These are phyloP conservation scores for Nakaseomyces glabratus DNA, from an alignment of 1,139 yeast genomes.

Conservation along the genomic window DNA sequence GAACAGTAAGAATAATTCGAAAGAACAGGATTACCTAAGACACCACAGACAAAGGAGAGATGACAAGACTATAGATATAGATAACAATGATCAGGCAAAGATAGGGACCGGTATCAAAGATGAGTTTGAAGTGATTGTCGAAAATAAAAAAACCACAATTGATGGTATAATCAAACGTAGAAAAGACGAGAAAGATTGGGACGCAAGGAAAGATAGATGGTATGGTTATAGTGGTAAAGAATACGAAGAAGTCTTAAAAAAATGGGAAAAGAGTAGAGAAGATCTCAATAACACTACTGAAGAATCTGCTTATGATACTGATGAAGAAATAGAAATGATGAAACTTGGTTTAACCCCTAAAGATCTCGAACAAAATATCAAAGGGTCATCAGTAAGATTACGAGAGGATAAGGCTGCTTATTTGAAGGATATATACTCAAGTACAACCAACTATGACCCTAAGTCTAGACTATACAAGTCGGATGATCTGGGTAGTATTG, in stretches of 20 bases:
- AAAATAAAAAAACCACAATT: slow-evolving; percentile 1
- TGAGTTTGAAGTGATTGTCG: slow-evolving; percentile 13
- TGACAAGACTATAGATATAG: slow-evolving; percentile 21
- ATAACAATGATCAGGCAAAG: slow-evolving; percentile 26
- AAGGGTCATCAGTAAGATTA: slow-evolving; percentile 21
- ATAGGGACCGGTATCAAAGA: slow-evolving; percentile 26
- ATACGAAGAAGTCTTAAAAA: slow-evolving; percentile 17
- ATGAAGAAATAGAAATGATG: slow-evolving; percentile 26
- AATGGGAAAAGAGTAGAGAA: slow-evolving; percentile 15
- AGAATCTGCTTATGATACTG: slow-evolving; percentile 18
- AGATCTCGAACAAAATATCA: slow-evolving; percentile 14
- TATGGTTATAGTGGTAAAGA: slow-evolving; percentile 29
- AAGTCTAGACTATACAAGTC: slow-evolving; percentile 30
- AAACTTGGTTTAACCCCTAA: slow-evolving; percentile 22
- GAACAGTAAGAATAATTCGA: slow-evolving; percentile 7
- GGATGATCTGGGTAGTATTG: slow-evolving; percentile 25
- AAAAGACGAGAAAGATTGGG: slow-evolving; percentile 16
- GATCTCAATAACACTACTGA: slow-evolving; percentile 1
- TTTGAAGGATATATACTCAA: slow-evolving; percentile 24
- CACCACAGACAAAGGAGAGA: slow-evolving; percentile 26
- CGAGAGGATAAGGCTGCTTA: slow-evolving; percentile 31
- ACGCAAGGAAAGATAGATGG: slow-evolving; percentile 31
- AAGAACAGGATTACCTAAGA: slow-evolving; percentile 21
- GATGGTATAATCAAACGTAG: slow-evolving; percentile 9
- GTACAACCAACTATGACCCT: slow-evolving; percentile 29